Conservation (phyloP, 1,139 yeast species). For the Candida tetrigidarum region DNA sequence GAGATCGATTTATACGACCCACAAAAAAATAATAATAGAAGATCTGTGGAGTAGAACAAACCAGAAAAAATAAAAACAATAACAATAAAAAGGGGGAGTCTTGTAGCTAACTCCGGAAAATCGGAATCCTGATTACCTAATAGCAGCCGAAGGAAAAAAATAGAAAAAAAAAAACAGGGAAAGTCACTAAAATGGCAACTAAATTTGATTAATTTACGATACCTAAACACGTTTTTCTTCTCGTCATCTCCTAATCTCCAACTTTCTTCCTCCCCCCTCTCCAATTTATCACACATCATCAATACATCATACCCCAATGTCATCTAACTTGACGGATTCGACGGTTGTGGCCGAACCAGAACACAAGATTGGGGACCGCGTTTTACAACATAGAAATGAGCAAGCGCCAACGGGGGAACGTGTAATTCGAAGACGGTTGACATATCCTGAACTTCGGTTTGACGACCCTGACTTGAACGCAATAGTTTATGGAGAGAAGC, state of each 20-base stretch:
- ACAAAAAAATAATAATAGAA: no score
- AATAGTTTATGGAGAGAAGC: conserved; percentile 13
- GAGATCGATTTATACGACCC: no score
- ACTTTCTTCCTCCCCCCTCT: not conserved
- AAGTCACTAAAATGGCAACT: no score
- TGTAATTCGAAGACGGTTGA: not conserved
- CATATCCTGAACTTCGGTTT: conserved; percentile 10
- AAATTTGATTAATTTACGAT: no score
- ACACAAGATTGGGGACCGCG: conserved; percentile 17
- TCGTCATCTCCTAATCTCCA: not conserved
- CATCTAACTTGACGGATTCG: conserved; percentile 6
- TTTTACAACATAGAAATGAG: conserved; percentile 16
- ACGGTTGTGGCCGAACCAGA: not conserved
- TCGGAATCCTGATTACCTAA: no score
- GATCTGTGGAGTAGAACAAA: no score
- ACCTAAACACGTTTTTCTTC: not conserved
- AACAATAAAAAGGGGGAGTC: no score
- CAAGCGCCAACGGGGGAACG: not conserved
- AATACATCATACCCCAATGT: conserved; percentile 4
- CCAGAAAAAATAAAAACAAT: no score
- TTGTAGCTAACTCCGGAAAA: no score
- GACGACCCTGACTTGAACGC: conserved; percentile 15
- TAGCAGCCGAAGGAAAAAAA: no score
- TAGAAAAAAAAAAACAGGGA: no score
- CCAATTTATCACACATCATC: no score